Percentiles rank a stretch among this genome's conserved stretches.
These are phyloP conservation scores for Tripidium arundinaceum DNA, from an alignment of 202 grass and related monocot genomes.

Conservation along the genomic window DNA sequence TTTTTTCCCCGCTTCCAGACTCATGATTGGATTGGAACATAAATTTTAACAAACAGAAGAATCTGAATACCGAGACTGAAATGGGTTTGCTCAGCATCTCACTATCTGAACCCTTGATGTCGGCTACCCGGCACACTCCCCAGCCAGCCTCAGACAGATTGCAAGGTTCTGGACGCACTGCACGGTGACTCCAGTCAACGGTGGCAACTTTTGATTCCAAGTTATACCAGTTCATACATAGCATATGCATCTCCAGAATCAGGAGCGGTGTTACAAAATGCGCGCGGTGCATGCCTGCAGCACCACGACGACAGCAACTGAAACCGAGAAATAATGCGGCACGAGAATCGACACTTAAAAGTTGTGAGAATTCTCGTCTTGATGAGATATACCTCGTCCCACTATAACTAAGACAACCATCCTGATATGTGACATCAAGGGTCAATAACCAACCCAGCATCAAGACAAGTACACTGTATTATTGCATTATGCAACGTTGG, in stretches of 20 bases:
- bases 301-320: slow-evolving; percentile 2
- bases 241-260: slow-evolving; percentile 35
- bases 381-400: slow-evolving; percentile 28
- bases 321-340: slow-evolving; percentile 19
- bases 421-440: slow-evolving; percentile 19
- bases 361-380: slow-evolving; percentile 63
- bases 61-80: background rate
- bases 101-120: background rate
- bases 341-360: slow-evolving; percentile 59
- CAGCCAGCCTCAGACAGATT: background rate
- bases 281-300: background rate
- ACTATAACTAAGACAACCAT: slow-evolving; percentile 54
- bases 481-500: slow-evolving; percentile 45
- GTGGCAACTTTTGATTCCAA: slow-evolving; percentile 28
- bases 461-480: slow-evolving; percentile 47
- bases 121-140: background rate
- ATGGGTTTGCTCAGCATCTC: background rate
- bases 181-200: background rate
- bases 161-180: background rate
- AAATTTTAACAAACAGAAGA: background rate
- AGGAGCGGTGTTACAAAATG: slow-evolving; percentile 30
- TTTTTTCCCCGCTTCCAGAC: background rate
- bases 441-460: slow-evolving; percentile 43
- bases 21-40: background rate
- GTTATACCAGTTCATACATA: slow-evolving; percentile 34